These are phyloP conservation scores for Lentinula detonsa DNA, from an alignment of 768 basidiomycete genomes.

Conservation along the genomic window DNA sequence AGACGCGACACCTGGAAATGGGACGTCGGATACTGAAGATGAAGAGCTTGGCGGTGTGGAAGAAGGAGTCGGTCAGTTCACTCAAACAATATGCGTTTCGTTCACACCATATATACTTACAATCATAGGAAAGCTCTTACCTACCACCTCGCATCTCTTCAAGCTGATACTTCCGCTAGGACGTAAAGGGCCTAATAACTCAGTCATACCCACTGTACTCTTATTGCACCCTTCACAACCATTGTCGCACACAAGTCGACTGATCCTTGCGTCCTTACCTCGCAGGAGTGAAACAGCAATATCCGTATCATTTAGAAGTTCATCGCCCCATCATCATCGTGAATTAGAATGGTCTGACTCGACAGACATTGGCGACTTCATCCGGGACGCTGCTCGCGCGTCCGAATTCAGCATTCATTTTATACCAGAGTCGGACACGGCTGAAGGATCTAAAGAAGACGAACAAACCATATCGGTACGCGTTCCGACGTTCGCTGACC, in stretches of 20 bases:
- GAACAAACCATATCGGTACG: conserved; percentile 36
- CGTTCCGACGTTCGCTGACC: conserved; percentile 58
- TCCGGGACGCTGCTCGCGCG: conserved; percentile 52
- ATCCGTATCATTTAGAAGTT: conserved; percentile 41
- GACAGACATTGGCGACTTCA: conserved; percentile 62
- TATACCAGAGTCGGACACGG: conserved; percentile 1
- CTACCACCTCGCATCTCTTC: conserved; percentile 61
- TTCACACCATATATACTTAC: not conserved
- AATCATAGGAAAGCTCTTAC: conserved; percentile 47
- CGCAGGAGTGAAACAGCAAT: conserved; percentile 6
- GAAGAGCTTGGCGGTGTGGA: conserved; percentile 21
- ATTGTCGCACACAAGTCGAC: conserved; percentile 53
- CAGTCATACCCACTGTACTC: conserved; percentile 39
- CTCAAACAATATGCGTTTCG: not conserved
- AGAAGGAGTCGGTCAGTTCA: conserved; percentile 28
- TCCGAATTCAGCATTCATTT: conserved; percentile 48
- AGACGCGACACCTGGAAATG: conserved; percentile 6
- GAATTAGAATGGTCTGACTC: conserved; percentile 55
- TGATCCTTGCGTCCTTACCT: conserved; percentile 43
- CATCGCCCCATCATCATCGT: conserved; percentile 9
- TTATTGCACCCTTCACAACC: conserved; percentile 68
- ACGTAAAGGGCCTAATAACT: conserved; percentile 9
- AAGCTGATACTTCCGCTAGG: conserved; percentile 54
- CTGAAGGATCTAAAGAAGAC: conserved; percentile 7
- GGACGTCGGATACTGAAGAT: conserved; percentile 2